These are phyloP conservation scores for Hysterium pulicare DNA, from an alignment of 2,329 filamentous ascomycete species.

Conservation along the genomic window DNA sequence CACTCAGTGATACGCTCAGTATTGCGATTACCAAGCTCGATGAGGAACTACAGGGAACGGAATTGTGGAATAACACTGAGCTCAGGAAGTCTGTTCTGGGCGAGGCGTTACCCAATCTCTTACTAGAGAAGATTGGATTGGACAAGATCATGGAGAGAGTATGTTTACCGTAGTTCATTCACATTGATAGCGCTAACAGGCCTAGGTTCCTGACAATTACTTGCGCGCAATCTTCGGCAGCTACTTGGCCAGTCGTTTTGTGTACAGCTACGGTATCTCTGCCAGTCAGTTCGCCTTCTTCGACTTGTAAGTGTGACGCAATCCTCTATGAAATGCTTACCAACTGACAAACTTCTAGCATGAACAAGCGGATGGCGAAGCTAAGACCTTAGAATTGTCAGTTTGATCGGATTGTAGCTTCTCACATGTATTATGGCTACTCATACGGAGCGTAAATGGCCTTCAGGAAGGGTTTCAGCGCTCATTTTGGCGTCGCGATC, in stretches of 20 bases:
- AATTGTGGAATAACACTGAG: slow-evolving; percentile 80
- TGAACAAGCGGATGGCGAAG: slow-evolving; percentile 49
- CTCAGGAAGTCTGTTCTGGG: slow-evolving; percentile 74
- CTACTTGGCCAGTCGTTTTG: slow-evolving; percentile 90
- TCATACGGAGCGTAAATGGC: too few relatives aligned
- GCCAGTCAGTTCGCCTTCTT: slow-evolving; percentile 98
- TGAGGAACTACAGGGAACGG: slow-evolving; percentile 90
- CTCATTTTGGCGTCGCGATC: too few relatives aligned
- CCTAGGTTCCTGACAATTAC: slow-evolving; percentile 80
- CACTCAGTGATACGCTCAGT: slow-evolving; percentile 88
- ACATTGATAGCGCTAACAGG: slow-evolving; percentile 15
- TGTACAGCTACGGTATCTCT: slow-evolving; percentile 89
- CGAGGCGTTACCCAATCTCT: slow-evolving; percentile 79
- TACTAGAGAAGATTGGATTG: slow-evolving; percentile 86
- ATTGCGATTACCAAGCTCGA: slow-evolving; percentile 93
- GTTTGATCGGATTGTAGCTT: too few relatives aligned
- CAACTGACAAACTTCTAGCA: slow-evolving; percentile 22
- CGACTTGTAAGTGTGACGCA: slow-evolving; percentile 73
- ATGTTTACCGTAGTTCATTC: slow-evolving; percentile 28
- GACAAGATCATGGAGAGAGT: slow-evolving; percentile 81
- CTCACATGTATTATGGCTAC: too few relatives aligned
- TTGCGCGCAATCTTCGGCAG: slow-evolving; percentile 93
- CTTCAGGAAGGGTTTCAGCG: too few relatives aligned
- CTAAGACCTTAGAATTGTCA: slow-evolving; percentile 13
- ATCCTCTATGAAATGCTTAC: background rate